A percentile compares a stretch with the other conserved stretches of the same genome.
phyloP scores from a whole-genome alignment of 2,329 filamentous ascomycete genomes.

The Exophiala lecanii-corni region DNA sequence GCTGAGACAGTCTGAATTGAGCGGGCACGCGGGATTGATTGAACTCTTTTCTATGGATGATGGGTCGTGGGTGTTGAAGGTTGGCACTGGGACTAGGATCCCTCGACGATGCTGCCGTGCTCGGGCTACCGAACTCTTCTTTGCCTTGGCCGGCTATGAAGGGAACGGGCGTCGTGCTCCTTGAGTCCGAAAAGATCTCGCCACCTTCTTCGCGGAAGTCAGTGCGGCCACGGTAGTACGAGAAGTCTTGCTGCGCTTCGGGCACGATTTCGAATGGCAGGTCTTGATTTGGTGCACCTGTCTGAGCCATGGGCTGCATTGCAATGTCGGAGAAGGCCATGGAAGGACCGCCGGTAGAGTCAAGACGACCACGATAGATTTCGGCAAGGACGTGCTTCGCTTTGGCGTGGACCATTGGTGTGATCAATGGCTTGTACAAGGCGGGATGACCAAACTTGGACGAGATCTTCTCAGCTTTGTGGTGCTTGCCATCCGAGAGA shows the following conservation, averaged over 20 bases:
- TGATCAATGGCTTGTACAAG: slow-evolving; percentile 81
- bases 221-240: slow-evolving; percentile 82
- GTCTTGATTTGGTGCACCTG: slow-evolving; percentile 34
- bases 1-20: slow-evolving; percentile 9
- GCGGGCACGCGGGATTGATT: slow-evolving; percentile 16
- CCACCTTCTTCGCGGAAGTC: slow-evolving; percentile 89
- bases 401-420: slow-evolving; percentile 91
- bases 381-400: slow-evolving; percentile 81
- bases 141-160: slow-evolving; percentile 35
- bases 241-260: slow-evolving; percentile 80
- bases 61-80: slow-evolving; percentile 30
- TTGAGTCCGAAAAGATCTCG: slow-evolving; percentile 42
- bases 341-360: slow-evolving; percentile 56
- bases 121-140: slow-evolving; percentile 43
- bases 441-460: slow-evolving; percentile 83
- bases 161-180: slow-evolving; percentile 14
- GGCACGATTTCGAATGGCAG: slow-evolving; percentile 87
- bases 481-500: slow-evolving; percentile 10
- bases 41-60: slow-evolving; percentile 14
- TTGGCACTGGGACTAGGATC: slow-evolving; percentile 32
- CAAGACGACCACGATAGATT: slow-evolving; percentile 77
- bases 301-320: slow-evolving; percentile 57
- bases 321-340: slow-evolving; percentile 66
- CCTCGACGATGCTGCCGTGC: slow-evolving; percentile 38
- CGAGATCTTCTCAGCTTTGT: slow-evolving; percentile 50